Evolutionary conservation across 2,329 filamentous ascomycete genomes (phyloP).

Genomic region (Hypoxylon sp.): DNA sequence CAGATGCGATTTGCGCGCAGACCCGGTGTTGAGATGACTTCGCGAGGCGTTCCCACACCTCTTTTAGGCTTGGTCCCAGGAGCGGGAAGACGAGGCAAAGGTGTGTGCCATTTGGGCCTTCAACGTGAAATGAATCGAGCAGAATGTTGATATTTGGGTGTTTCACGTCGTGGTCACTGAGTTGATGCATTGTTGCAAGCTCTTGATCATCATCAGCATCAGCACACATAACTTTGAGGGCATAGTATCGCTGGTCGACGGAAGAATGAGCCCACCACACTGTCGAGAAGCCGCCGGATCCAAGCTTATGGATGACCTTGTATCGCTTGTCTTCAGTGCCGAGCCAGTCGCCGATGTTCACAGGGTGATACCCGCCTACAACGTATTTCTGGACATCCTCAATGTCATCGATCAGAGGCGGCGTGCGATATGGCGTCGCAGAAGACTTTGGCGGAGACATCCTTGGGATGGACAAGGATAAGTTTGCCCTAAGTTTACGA

Average conservation of each 20-base stretch:
- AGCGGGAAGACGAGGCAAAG: neutral
- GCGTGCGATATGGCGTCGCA: neutral
- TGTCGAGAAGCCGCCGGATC: neutral
- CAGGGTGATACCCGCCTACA: neutral
- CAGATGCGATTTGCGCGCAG: neutral
- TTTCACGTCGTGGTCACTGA: neutral
- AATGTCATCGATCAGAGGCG: neutral
- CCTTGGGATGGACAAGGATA: neutral
- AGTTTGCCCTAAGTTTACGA: neutral
- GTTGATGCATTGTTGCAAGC: neutral
- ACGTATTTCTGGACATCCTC: slow-evolving; percentile 1
- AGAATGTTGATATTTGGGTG: neutral
- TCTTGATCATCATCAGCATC: neutral
- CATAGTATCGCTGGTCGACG: neutral
- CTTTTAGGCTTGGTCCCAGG: neutral
- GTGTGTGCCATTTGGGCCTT: neutral
- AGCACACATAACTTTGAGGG: slow-evolving; percentile 1
- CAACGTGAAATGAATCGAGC: neutral
- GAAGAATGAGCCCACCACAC: neutral
- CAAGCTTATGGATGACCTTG: neutral
- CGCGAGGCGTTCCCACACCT: neutral
- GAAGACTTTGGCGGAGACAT: neutral
- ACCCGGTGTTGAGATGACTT: neutral
- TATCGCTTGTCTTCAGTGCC: neutral
- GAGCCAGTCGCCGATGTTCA: neutral